These are phyloP conservation scores for Pyronema domesticum DNA, from an alignment of 495 filamentous ascomycete genomes.

Conservation along the genomic window DNA sequence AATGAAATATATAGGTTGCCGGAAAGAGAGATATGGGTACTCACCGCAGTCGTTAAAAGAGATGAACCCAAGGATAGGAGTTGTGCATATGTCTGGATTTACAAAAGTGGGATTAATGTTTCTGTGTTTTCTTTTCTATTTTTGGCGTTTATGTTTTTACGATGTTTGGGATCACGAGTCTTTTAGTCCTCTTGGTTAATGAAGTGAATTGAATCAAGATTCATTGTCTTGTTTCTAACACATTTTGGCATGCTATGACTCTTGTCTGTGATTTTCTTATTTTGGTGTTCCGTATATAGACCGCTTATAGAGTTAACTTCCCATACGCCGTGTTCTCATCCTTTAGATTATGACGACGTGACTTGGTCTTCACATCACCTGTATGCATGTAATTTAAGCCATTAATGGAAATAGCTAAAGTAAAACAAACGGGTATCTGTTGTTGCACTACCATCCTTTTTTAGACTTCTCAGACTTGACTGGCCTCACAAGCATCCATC, in stretches of 20 bases:
- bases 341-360: too few relatives aligned
- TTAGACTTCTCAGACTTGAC: too few relatives aligned
- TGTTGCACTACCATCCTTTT: too few relatives aligned
- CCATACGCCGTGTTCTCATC: too few relatives aligned
- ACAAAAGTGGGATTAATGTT: not conserved
- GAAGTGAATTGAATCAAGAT: not conserved
- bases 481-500: constrained; percentile 3
- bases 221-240: not conserved
- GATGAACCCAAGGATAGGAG: not conserved
- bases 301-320: too few relatives aligned
- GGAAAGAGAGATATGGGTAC: constrained; percentile 45
- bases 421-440: too few relatives aligned
- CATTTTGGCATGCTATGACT: too few relatives aligned
- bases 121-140: not conserved
- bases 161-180: not conserved
- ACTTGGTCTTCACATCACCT: too few relatives aligned
- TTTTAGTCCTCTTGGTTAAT: not conserved
- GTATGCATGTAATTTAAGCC: too few relatives aligned
- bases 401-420: too few relatives aligned
- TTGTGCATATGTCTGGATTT: not conserved
- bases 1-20: constrained; percentile 29
- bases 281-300: too few relatives aligned
- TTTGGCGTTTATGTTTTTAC: not conserved
- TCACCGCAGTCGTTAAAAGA: constrained; percentile 31
- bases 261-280: too few relatives aligned